Evolutionary conservation across 1,284 basidiomycete genomes (phyloP), one percentile per base, ranked within the genome.

Genomic region (Ganoderma resinaceum): DNA sequence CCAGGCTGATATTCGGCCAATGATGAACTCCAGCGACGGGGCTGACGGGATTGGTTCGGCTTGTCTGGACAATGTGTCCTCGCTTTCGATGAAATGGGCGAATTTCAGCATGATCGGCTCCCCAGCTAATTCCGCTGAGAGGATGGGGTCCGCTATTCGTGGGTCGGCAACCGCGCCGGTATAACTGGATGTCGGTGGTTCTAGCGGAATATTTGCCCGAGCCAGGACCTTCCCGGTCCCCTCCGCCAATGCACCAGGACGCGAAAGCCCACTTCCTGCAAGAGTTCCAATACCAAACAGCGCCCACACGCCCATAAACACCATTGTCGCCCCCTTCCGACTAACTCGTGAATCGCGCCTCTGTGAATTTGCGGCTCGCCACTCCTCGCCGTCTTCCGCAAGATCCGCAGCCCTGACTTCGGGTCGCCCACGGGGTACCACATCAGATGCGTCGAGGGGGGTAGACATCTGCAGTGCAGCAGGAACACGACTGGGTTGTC

Each of bases 1-100:
- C 96, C 96, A 98, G 8, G 97, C 95, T 65, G 93, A 95, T 68
- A 95, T 88, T 2, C 96, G 91, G 0, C 96, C 96, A 62, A 98
- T 82, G 20, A 95, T 78, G 59, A 88, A 91, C 73, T 92, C 86
- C 57, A 78, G 7, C 79, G 78, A 65, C 4, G 70, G 66, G 31
- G 46, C 23, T 79, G 78, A 62, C 2, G 70, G 64, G 31, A 35
- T 18, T 26, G 66, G 61, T 12, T 65, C 57, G 18, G 66, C 66
- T 16, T 71, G 65, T 23, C 65, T 31, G 16, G 49, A 35, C 12
- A 33, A 42, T 7, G 53, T 46, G 20, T 35, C 38, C 16, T 66
- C 61, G 57, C 16, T n/a, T 1, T 49, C 23, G 12, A 49, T 49
- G 14, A 53, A 31, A 11, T 58, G 59, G 18, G 62, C 14, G 26